Conservation (phyloP, 805 yeast species). For the Cyberlindnera galapagoensis region DNA sequence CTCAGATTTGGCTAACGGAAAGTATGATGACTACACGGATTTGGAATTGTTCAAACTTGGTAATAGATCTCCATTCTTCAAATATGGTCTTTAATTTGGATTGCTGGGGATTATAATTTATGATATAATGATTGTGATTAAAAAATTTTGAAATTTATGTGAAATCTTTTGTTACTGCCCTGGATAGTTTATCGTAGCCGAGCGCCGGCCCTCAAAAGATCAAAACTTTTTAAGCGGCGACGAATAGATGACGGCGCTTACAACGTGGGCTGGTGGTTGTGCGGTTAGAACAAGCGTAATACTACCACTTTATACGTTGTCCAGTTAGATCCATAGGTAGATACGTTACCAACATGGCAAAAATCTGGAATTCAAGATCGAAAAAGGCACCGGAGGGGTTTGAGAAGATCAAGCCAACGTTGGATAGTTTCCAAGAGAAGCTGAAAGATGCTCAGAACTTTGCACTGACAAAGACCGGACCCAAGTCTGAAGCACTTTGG, state of each 20-base stretch:
- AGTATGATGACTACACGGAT: slow-evolving; percentile 24
- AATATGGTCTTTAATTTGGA: slow-evolving; percentile 25
- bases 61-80: slow-evolving; percentile 36
- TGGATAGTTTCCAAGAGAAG: slow-evolving; percentile 50
- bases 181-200: no score
- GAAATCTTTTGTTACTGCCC: no score
- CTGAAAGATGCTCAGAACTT: slow-evolving; percentile 46
- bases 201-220: no score
- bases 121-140: no score
- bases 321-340: no score
- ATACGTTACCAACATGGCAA: slow-evolving; percentile 46
- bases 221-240: background rate
- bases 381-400: slow-evolving; percentile 70
- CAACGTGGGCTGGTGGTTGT: no score
- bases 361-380: slow-evolving; percentile 33
- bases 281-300: no score
- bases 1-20: slow-evolving; percentile 26
- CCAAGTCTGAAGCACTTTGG: slow-evolving; percentile 57
- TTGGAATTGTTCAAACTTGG: slow-evolving; percentile 34
- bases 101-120: no score
- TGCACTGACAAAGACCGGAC: slow-evolving; percentile 33
- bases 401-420: slow-evolving; percentile 58
- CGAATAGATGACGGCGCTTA: no score
- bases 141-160: no score
- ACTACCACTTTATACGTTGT: no score